Base-by-base conservation (phyloP, 306 rosid genomes). In the Arachis stenosperma region DNA sequence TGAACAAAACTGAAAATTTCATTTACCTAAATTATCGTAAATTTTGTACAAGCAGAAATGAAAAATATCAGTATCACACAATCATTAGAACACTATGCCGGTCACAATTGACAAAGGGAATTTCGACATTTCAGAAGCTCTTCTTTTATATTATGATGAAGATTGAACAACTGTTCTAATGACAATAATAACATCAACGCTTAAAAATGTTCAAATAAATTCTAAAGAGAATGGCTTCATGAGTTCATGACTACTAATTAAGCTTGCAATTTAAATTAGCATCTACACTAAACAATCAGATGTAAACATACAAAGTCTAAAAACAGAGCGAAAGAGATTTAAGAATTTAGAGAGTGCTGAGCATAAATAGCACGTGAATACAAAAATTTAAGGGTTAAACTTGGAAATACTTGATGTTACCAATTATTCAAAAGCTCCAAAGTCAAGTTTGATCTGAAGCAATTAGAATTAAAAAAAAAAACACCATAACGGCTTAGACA, bases 391-490 rank as follows among this genome's bases (percentile, higher is more conserved):
- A 41, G 12, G 15, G 42, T 62, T 77, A 67, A 77, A 43, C 75
- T 61, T 9, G 1, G 40, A 40, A 60, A 7, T 37, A 40, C 39
- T 8, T 12, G 12, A 44, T 39, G 63, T 40, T 22, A 29, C 51
- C 65, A 81, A 61, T 65, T 65, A 67, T 54, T 11, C 4, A 61
- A 50, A 65, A 62, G 13, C 40, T 71, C 22, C 36, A 42, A 57
- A 79, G 36, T 53, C 11, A 72, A 47, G 36, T 51, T 73, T 37
- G 33, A 57, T 75, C 53, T 54, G 68, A 17, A 46, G 22, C 27
- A 61, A 53, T 30, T 15, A 7, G 51, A 58, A 17, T 8, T 6
- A 40, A 40, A 40, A 40, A 40, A 2, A 40, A 40, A 0, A 40
- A 7, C 43, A 7, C 43, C 7, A 7, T 40, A 40, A 7, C 7